Conservation (phyloP, 305 asterid species). For the Fraxinus dipetala region DNA sequence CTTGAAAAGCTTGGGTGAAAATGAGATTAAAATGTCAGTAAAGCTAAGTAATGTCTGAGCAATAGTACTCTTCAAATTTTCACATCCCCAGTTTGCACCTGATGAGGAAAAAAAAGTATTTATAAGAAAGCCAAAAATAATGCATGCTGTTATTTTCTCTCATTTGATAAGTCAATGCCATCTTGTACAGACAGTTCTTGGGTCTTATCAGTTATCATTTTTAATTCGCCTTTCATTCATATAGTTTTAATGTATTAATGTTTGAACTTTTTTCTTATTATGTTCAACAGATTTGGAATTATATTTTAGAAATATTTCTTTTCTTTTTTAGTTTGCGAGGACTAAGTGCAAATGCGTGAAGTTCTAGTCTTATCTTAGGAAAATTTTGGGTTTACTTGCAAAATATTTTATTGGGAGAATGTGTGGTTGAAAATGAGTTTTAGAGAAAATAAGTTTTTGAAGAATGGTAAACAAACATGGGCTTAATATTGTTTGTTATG, state of each 20-base stretch:
- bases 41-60: slow-evolving; percentile 7
- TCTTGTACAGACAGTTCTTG: not conserved
- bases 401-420: too few relatives aligned
- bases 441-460: too few relatives aligned
- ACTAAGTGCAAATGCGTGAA: not conserved
- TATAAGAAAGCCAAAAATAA: slow-evolving; percentile 4
- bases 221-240: not conserved
- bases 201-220: not conserved
- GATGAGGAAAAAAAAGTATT: slow-evolving; percentile 7
- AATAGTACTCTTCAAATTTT: not conserved
- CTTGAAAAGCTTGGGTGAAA: slow-evolving; percentile 11
- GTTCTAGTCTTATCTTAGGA: not conserved
- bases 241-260: not conserved
- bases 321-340: not conserved
- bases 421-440: too few relatives aligned
- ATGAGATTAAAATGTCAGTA: not conserved
- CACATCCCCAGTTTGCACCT: not conserved
- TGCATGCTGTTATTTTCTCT: not conserved
- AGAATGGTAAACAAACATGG: too few relatives aligned
- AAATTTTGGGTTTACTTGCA: too few relatives aligned
- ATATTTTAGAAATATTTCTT: not conserved
- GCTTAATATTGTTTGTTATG: not conserved
- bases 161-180: slow-evolving; percentile 8
- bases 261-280: not conserved
- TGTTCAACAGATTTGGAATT: not conserved